Evolutionary conservation across 129 eudicot genomes (phyloP).

Genomic region (Centella asiatica): DNA sequence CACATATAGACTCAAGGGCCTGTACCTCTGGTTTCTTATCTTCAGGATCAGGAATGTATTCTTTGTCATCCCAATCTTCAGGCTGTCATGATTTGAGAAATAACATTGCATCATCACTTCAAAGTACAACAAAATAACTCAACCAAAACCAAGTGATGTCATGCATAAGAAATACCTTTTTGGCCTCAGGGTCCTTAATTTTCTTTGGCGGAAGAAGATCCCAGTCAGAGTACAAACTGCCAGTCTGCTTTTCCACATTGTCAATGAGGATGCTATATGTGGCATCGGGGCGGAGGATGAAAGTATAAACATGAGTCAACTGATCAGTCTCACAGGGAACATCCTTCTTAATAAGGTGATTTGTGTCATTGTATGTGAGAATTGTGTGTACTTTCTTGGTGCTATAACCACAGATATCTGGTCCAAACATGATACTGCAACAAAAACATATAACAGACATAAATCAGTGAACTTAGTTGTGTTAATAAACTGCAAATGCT

Average conservation of each 20-base stretch:
- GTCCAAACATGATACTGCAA: slow-evolving; percentile 99
- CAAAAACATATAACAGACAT: slow-evolving; percentile 13
- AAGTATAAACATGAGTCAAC: slow-evolving; percentile 84
- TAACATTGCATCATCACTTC: no score
- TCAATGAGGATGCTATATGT: slow-evolving; percentile 86
- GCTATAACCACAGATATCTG: slow-evolving; percentile 90
- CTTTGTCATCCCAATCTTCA: slow-evolving; percentile 99
- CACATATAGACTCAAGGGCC: no score
- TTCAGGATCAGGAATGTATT: slow-evolving; percentile 85
- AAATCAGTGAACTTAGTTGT: slow-evolving; percentile 14
- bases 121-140: no score
- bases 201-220: slow-evolving; percentile 84
- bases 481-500: neutral
- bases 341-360: slow-evolving; percentile 89
- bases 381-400: slow-evolving; percentile 96
- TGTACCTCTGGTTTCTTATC: slow-evolving; percentile 96
- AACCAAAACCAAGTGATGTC: no score
- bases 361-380: slow-evolving; percentile 72
- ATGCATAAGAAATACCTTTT: slow-evolving; percentile 45
- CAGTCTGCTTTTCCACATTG: slow-evolving; percentile 82
- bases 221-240: slow-evolving; percentile 92
- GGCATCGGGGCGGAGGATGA: slow-evolving; percentile 91
- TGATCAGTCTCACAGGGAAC: slow-evolving; percentile 99
- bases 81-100: slow-evolving; percentile 57
- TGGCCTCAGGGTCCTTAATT: slow-evolving; percentile 93